A percentile compares a stretch with the other conserved stretches of the same genome.
Conservation (phyloP, 805 yeast genomes). For the Sugiyamaella mastotermitis region DNA sequence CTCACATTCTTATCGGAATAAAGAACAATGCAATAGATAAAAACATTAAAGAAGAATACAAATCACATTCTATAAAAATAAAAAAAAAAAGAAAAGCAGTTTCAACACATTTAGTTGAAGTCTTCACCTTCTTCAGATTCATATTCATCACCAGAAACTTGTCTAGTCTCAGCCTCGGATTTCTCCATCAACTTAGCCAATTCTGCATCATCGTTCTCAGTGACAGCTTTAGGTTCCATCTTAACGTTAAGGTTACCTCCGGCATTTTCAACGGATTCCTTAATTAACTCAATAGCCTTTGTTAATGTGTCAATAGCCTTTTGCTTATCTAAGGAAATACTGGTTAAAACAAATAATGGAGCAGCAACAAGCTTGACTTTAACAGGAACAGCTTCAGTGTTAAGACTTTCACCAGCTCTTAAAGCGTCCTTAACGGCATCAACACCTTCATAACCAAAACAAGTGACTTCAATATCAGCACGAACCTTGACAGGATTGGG, state of each 20-base stretch:
- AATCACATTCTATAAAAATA: too few species aligned
- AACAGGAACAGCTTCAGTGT: slow-evolving; percentile 81
- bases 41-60: too few species aligned
- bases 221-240: slow-evolving; percentile 98
- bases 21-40: too few species aligned
- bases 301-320: slow-evolving; percentile 77
- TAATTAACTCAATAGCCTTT: slow-evolving; percentile 72
- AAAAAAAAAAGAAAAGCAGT: too few species aligned
- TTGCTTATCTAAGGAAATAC: slow-evolving; percentile 87
- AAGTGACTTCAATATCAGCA: slow-evolving; percentile 97
- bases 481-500: slow-evolving; percentile 97
- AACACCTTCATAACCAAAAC: slow-evolving; percentile 95
- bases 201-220: slow-evolving; percentile 97
- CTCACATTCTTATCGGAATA: too few species aligned
- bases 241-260: slow-evolving; percentile 90
- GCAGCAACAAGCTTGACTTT: slow-evolving; percentile 96
- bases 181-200: slow-evolving; percentile 91
- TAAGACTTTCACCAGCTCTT: slow-evolving; percentile 73
- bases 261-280: slow-evolving; percentile 57
- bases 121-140: slow-evolving; percentile 39
- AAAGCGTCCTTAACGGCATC: slow-evolving; percentile 93
- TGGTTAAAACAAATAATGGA: slow-evolving; percentile 88
- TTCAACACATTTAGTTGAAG: too few species aligned
- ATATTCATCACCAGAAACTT: slow-evolving; percentile 74
- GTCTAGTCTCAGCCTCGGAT: slow-evolving; percentile 82